Conservation (phyloP, 1,284 basidiomycete genomes). For the Puccinia brachypodii region DNA sequence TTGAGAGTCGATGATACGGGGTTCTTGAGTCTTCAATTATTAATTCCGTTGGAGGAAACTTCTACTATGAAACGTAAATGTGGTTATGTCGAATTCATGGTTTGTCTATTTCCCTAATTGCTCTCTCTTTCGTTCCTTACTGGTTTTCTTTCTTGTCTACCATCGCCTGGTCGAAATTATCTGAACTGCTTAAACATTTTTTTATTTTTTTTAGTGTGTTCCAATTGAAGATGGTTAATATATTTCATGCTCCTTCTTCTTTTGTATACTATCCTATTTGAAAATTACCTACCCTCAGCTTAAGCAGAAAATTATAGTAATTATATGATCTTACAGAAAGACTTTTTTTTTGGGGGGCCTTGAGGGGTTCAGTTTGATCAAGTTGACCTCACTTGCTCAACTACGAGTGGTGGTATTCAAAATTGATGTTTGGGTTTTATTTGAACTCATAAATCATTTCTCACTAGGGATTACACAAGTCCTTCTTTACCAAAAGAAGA, state of each 20-base stretch:
- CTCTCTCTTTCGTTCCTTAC: not conserved
- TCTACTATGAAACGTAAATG: slow-evolving; percentile 14
- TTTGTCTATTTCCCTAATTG: not conserved
- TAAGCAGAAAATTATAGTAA: too few species aligned
- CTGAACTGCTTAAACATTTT: not conserved
- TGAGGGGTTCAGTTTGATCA: too few species aligned
- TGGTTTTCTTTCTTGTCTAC: not conserved
- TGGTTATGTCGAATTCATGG: slow-evolving; percentile 47
- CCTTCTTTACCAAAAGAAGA: not conserved
- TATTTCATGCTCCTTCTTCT: not conserved
- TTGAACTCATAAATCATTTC: not conserved
- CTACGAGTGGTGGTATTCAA: too few species aligned
- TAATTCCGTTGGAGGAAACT: slow-evolving; percentile 30
- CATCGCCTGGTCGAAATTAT: not conserved
- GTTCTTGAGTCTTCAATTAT: slow-evolving; percentile 37
- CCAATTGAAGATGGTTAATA: slow-evolving; percentile 20
- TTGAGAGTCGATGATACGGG: slow-evolving; percentile 38
- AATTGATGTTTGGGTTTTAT: too few species aligned
- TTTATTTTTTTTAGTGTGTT: slow-evolving; percentile 15
- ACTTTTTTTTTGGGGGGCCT: too few species aligned
- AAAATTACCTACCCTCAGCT: too few species aligned
- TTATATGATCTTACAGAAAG: too few species aligned
- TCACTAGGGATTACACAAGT: not conserved
- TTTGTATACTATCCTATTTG: too few species aligned
- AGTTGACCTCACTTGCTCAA: too few species aligned